Base-by-base conservation (phyloP, 2,329 filamentous ascomycete genomes). In the Hawksworthiomyces lignivorus region DNA sequence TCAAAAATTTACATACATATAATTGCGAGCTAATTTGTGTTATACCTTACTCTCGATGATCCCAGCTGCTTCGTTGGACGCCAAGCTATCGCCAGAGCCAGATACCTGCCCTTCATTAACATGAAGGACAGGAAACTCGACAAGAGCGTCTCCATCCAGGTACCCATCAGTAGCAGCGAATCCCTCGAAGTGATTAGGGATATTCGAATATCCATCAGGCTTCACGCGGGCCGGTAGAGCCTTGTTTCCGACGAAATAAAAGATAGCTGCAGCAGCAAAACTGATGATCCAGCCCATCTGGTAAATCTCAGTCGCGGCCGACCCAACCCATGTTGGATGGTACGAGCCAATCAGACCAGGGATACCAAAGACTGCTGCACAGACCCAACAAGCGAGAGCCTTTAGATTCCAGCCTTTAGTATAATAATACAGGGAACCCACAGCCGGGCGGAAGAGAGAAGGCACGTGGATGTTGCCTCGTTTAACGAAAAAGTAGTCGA, bases 221-320 rank as follows among this genome's bases (percentile, higher is more conserved):
- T 31, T 11, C 5, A 43, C 44, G 12, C 48, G 28, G 4, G 61
- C 63, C 14, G 62, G 61, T 57, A 60, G 61, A 12, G 62, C 30
- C 19, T 44, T 41, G 50, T 61, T 65, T 7, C 64, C 44, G 1
- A 46, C 46, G 24, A 54, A 58, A 42, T 62, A 63, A 4, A 60
- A 53, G 2, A 56, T 39, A 24, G 57, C 54, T n/a, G 54, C 52
- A 22, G 55, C 47, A 7, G 47, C 33, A 40, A 62, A 61, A 5
- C 54, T 59, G 19, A 63, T 44, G 14, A 62, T 32, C 59, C 59
- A 63, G 26, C 61, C 61, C 3, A 63, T 50, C 22, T 56, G 47
- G n/a, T 58, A 56, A 17, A 63, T 50, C 26, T 60, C 43, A 2
- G 50, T 54, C 3, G 59, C 63, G 1, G 52, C 44, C 9, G 50